phyloP scores from a whole-genome alignment of 139 green algal genomes.

The Coelastrella sp. region DNA sequence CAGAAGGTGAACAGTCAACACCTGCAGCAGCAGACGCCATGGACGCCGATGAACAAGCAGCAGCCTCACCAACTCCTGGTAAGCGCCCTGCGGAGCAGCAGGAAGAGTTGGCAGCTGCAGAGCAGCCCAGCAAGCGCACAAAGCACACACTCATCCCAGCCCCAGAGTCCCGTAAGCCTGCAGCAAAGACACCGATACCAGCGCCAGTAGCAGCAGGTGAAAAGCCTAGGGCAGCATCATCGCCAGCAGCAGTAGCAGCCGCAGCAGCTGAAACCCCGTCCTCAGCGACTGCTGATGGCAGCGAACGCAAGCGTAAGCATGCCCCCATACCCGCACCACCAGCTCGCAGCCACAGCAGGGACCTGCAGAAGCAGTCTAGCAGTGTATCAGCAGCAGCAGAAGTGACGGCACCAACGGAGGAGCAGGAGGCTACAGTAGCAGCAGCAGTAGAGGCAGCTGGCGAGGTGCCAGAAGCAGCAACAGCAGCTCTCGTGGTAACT shows the following conservation, averaged over 20 bases:
- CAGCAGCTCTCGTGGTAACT: conserved; percentile 21
- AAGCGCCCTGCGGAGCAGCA: conserved; percentile 17
- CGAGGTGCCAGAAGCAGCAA: not conserved
- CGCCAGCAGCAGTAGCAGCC: not conserved
- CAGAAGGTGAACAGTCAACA: not conserved
- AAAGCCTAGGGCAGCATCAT: not conserved
- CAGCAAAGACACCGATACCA: not conserved
- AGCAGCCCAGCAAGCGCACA: not conserved
- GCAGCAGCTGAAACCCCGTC: not conserved
- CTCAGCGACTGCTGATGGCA: not conserved
- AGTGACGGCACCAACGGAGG: not conserved
- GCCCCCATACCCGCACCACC: conserved; percentile 30
- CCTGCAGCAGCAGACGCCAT: not conserved
- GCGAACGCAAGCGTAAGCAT: conserved; percentile 46
- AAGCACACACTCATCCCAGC: conserved; percentile 14
- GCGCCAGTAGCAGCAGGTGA: not conserved
- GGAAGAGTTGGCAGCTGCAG: not conserved
- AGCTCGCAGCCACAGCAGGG: conserved; percentile 8
- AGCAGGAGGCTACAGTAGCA: conserved; percentile 16
- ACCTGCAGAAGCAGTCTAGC: conserved; percentile 7
- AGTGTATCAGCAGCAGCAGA: conserved; percentile 11
- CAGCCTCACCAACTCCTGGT: not conserved
- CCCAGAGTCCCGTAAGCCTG: conserved; percentile 5
- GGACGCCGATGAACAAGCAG: not conserved
- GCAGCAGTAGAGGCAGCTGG: conserved; percentile 27